Evolutionary conservation across 2,329 filamentous ascomycete species (phyloP).

Genomic region (Coniochaeta pulveracea): DNA sequence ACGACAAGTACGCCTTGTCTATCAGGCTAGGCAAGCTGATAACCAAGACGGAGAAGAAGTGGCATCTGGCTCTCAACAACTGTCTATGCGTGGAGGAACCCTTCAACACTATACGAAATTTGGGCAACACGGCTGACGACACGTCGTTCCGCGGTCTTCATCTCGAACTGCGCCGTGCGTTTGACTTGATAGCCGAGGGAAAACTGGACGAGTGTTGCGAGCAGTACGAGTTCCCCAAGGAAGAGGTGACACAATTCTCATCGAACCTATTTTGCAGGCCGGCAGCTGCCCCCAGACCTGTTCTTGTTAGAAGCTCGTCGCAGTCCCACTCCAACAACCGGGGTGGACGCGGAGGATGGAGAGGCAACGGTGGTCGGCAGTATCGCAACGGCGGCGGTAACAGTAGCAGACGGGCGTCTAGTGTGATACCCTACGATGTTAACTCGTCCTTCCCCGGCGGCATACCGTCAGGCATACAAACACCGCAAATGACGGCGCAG

Average conservation of each 20-base stretch:
- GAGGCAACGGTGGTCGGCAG: slow-evolving; percentile 31
- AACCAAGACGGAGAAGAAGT: slow-evolving; percentile 76
- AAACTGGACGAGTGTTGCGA: slow-evolving; percentile 79
- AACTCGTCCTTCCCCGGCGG: slow-evolving; percentile 24
- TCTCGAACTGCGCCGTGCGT: slow-evolving; percentile 77
- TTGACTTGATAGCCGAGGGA: slow-evolving; percentile 66
- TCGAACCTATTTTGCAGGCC: slow-evolving; percentile 42
- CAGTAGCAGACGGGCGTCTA: slow-evolving; percentile 41
- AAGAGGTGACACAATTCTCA: slow-evolving; percentile 58
- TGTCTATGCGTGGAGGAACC: slow-evolving; percentile 92
- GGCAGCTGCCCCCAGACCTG: slow-evolving; percentile 39
- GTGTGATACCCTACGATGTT: slow-evolving; percentile 35
- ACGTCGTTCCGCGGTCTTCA: slow-evolving; percentile 89
- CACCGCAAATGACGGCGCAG: slow-evolving; percentile 29
- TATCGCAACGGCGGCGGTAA: slow-evolving; percentile 28
- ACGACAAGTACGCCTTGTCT: slow-evolving; percentile 73
- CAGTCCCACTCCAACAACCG: slow-evolving; percentile 40
- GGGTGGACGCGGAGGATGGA: slow-evolving; percentile 35
- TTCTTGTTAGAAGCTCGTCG: slow-evolving; percentile 49
- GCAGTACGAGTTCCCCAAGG: slow-evolving; percentile 76
- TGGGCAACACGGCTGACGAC: slow-evolving; percentile 94
- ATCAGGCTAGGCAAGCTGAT: slow-evolving; percentile 71
- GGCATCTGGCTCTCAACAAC: slow-evolving; percentile 72
- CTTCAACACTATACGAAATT: slow-evolving; percentile 79
- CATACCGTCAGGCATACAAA: slow-evolving; percentile 22